Conservation (phyloP, 1,284 basidiomycete species). For the Naganishia sp. region DNA sequence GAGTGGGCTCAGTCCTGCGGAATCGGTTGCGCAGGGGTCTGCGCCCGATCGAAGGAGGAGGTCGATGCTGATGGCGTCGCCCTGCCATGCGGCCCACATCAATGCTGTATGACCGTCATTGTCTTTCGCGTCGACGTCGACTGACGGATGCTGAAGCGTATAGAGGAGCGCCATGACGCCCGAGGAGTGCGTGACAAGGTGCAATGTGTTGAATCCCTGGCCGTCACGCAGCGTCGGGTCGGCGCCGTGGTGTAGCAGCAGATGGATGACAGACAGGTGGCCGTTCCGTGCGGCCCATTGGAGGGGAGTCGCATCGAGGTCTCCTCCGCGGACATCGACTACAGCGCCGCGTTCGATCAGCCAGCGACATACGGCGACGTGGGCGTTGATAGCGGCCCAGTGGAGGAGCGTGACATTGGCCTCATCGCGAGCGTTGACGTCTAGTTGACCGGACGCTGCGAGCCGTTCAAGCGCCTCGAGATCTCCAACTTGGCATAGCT, state of each 20-base stretch:
- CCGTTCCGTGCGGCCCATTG: constrained; percentile 97
- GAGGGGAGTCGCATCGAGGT: constrained; percentile 91
- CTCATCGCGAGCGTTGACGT: constrained; percentile 76
- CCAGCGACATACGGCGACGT: constrained; percentile 57
- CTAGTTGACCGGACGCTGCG: constrained; percentile 66
- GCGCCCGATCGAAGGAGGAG: constrained; percentile 86
- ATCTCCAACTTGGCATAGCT: constrained; percentile 86
- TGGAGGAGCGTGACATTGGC: constrained; percentile 94
- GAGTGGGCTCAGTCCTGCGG: constrained; percentile 80
- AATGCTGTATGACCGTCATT: constrained; percentile 89
- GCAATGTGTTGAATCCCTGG: constrained; percentile 95
- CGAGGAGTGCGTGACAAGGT: constrained; percentile 91
- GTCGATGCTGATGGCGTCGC: constrained; percentile 89
- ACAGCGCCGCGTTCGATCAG: constrained; percentile 92
- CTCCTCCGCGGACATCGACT: constrained; percentile 90
- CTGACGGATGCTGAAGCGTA: constrained; percentile 78
- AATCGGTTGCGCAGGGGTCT: constrained; percentile 72
- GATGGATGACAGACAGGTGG: constrained; percentile 89
- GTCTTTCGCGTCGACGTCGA: constrained; percentile 84
- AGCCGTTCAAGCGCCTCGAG: constrained; percentile 67
- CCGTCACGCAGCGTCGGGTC: constrained; percentile 89
- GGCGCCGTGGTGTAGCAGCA: constrained; percentile 82
- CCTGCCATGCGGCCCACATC: constrained; percentile 99
- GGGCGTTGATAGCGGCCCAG: constrained; percentile 76
- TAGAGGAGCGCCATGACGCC: constrained; percentile 92